Percentiles rank a stretch among this genome's conserved stretches.
These are phyloP conservation scores for Pontederia paniculata DNA, from an alignment of 176 grass and related monocot genomes.

Conservation along the genomic window DNA sequence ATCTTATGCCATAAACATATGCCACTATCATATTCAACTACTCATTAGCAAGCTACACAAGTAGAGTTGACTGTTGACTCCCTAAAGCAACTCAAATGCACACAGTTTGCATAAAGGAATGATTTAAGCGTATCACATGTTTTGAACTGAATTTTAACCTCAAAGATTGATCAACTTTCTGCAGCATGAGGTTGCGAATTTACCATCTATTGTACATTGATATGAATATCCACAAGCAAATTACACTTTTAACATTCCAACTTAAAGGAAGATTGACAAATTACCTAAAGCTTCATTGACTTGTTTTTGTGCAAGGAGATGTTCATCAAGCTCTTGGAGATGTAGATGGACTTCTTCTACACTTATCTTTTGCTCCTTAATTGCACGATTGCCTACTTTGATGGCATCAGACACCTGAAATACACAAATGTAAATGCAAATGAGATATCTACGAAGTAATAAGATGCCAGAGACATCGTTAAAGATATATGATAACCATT, in stretches of 20 bases:
- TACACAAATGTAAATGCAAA: neutral
- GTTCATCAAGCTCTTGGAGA: slow-evolving; percentile 63
- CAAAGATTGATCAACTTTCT: too few relatives aligned
- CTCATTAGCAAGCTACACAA: too few relatives aligned
- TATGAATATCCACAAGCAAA: neutral
- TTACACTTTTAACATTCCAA: slow-evolving; percentile 7
- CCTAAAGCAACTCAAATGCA: too few relatives aligned
- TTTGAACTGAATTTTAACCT: too few relatives aligned
- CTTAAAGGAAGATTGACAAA: slow-evolving; percentile 4
- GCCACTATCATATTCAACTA: too few relatives aligned
- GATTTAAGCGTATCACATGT: too few relatives aligned
- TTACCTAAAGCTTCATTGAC: slow-evolving; percentile 55
- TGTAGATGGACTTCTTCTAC: slow-evolving; percentile 49
- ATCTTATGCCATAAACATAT: too few relatives aligned
- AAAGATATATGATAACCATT: neutral
- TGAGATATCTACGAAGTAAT: slow-evolving; percentile 1
- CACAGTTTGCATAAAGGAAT: too few relatives aligned
- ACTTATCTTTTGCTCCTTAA: slow-evolving; percentile 57
- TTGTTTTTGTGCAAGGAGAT: slow-evolving; percentile 62
- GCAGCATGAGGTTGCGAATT: neutral
- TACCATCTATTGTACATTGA: neutral
- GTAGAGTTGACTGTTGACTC: too few relatives aligned
- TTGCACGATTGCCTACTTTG: slow-evolving; percentile 48
- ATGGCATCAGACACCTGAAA: slow-evolving; percentile 84
- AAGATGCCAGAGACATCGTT: slow-evolving; percentile 3